Percentiles rank a stretch among this genome's conserved stretches.
Evolutionary conservation across 225 moss, liverwort and hornwort species (phyloP).

Genomic region (Pleurozium schreberi): DNA sequence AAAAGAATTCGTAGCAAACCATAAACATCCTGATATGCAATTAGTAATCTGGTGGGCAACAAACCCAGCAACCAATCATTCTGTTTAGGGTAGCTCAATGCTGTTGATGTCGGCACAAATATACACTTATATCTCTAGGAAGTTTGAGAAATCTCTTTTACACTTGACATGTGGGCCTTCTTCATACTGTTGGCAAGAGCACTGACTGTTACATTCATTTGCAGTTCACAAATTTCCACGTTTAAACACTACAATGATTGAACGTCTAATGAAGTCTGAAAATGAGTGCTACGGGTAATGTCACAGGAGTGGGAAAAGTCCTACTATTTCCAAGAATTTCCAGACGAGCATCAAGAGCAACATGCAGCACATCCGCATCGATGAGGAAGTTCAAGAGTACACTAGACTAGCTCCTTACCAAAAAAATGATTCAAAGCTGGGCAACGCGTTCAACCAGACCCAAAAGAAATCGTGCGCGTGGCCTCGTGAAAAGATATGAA

Average conservation of each 20-base stretch:
- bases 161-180: no score
- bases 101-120: not conserved
- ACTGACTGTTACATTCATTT: no score
- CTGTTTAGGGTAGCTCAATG: not conserved
- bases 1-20: constrained; percentile 45
- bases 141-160: not conserved
- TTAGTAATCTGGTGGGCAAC: not conserved
- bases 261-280: not conserved
- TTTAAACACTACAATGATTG: no score
- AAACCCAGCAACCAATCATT: not conserved
- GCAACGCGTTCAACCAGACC: not conserved
- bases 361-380: not conserved
- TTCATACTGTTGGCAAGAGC: not conserved
- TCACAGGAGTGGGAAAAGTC: not conserved
- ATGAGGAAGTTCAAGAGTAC: no score
- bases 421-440: not conserved
- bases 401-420: not conserved
- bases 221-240: not conserved
- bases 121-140: no score
- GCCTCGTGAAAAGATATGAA: not conserved
- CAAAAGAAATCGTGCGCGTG: not conserved
- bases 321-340: no score
- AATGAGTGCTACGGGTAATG: not conserved
- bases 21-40: not conserved
- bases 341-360: no score